These are phyloP conservation scores for Aspergillus nanangensis DNA, from an alignment of 495 filamentous ascomycete genomes.

Conservation along the genomic window DNA sequence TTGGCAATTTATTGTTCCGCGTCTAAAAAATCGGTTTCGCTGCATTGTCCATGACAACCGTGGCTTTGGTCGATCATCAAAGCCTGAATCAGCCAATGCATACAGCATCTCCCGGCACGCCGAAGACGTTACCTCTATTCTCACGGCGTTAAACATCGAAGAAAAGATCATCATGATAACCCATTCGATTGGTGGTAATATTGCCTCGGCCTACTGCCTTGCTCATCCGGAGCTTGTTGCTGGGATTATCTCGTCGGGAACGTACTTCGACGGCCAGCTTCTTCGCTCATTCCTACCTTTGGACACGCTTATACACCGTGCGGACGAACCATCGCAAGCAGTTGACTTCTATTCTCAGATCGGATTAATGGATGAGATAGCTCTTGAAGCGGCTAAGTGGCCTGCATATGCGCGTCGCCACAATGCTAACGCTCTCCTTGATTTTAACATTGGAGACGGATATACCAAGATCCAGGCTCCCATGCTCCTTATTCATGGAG, in stretches of 20 bases:
- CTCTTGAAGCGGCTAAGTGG: conserved; percentile 3
- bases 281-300: background rate
- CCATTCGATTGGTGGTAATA: conserved; percentile 4
- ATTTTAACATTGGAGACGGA: background rate
- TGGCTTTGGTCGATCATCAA: conserved; percentile 3
- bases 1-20: background rate
- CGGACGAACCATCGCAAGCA: background rate
- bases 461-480: background rate
- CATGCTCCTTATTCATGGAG: background rate
- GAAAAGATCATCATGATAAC: background rate
- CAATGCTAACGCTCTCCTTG: background rate
- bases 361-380: background rate
- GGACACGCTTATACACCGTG: background rate
- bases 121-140: background rate
- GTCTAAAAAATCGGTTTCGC: background rate
- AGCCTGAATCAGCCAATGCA: background rate
- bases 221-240: background rate
- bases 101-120: conserved; percentile 4
- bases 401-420: background rate
- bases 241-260: background rate
- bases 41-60: conserved; percentile 2
- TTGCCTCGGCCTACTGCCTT: background rate
- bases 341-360: conserved; percentile 1
- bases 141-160: background rate
- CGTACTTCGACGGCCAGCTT: background rate